Evolutionary conservation across 768 basidiomycete genomes (phyloP), one percentile per base, ranked within the genome.

Genomic region (Collybia sordida): DNA sequence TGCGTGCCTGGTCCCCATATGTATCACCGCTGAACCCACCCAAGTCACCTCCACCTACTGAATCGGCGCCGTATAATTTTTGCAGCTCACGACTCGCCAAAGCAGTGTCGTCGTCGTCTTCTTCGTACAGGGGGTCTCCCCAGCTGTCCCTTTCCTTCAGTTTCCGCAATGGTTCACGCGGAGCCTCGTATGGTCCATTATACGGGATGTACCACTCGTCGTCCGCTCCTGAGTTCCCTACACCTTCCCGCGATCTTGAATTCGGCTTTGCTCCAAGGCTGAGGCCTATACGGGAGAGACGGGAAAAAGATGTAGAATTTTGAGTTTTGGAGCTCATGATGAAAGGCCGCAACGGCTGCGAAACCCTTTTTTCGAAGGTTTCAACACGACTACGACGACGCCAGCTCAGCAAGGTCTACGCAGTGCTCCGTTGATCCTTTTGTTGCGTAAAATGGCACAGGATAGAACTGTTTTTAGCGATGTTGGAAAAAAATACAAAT

Each of bases 201-300:
- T 86, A 84, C 0, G 83, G 82, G 42, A 80, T 80, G 64, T 83
- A 83, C 78, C 81, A 82, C 49, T 82, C 78, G 17, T 77, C 77
- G 19, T 75, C 69, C 12, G 60, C 46, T n/a, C 41, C 46, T 24
- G 47, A 42, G 17, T 44, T 35, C 31, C 31, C 31, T 38, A 49
- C 51, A 36, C 15, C 47, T 38, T 53, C 50, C 24, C 47, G 45
- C 25, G 47, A 28, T 21, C 39, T 55, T 18, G 53, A 39, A 38
- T 54, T 55, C 15, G 50, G 34, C 28, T 38, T 57, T 50, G 38
- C 42, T 19, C 52, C 42, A 43, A 60, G 36, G 9, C 55, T 53
- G 31, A 57, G 50, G 24, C 57, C 53, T 15, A 59, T 25, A 28
- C 60, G 55, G 41, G 60, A 52, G 22, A 59, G 50, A 39, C 60